Conservation (phyloP, 108 stramenopile species). For the Cyclotella sp. region DNA sequence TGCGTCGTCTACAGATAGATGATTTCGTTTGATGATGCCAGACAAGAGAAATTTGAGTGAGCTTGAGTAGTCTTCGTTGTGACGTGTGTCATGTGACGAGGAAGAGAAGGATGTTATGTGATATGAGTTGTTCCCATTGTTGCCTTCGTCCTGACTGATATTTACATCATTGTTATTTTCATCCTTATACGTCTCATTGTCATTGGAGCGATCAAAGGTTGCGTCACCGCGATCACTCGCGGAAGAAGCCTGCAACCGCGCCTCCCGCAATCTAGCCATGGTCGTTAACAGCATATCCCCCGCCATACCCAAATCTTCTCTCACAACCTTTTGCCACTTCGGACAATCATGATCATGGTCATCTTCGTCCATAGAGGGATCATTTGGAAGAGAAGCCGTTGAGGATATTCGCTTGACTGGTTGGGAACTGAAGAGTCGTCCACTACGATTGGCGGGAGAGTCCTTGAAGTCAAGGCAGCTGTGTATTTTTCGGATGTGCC, state of each 20-base stretch:
- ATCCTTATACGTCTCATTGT: neutral
- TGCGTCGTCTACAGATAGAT: conserved; percentile 84
- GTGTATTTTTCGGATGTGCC: conserved; percentile 39
- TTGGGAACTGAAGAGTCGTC: neutral
- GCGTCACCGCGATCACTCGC: neutral
- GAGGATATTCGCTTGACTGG: conserved; percentile 32
- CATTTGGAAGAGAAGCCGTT: conserved; percentile 22
- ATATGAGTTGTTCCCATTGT: neutral
- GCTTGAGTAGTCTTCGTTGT: conserved; percentile 43
- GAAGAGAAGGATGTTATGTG: conserved; percentile 14
- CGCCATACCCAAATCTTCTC: conserved; percentile 65
- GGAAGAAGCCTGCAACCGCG: conserved; percentile 57
- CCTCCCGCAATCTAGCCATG: conserved; percentile 65
- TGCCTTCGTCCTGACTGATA: neutral
- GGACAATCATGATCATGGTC: conserved; percentile 20
- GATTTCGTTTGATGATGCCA: conserved; percentile 90
- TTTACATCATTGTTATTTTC: neutral
- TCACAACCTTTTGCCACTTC: conserved; percentile 44
- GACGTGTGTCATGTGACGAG: neutral
- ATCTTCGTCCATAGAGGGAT: conserved; percentile 25
- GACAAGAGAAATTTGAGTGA: conserved; percentile 75
- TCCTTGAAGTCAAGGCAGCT: conserved; percentile 40
- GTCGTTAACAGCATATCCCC: conserved; percentile 73
- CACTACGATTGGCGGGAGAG: neutral
- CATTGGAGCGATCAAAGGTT: neutral